phyloP scores from a whole-genome alignment of 352 stramenopile species.

The Thalassiosira exigua region DNA sequence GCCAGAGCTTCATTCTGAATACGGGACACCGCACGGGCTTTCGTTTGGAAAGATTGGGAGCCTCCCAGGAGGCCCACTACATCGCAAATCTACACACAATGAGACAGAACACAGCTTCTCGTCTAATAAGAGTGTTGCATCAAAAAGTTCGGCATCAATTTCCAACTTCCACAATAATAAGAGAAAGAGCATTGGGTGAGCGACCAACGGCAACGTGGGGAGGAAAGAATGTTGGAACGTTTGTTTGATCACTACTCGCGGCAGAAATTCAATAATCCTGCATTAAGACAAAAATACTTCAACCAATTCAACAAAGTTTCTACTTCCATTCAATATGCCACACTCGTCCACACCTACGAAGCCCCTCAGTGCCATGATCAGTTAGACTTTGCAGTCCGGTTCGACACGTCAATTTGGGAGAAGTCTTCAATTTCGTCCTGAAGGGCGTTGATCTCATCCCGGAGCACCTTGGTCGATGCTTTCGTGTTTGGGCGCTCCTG shows the following conservation, averaged over 20 bases:
- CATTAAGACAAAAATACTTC: no score
- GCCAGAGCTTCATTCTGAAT: no score
- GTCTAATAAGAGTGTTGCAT: constrained; percentile 15
- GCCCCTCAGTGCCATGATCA: no score
- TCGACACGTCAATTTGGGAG: constrained; percentile 52
- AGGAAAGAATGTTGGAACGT: not conserved
- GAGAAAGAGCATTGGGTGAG: constrained; percentile 24
- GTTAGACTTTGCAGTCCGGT: no score
- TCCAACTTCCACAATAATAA: constrained; percentile 17
- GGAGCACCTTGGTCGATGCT: constrained; percentile 65
- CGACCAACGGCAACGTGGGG: not conserved
- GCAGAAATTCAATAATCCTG: no score
- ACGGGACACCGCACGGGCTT: constrained; percentile 11
- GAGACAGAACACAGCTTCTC: not conserved
- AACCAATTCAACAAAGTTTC: no score
- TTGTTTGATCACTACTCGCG: no score
- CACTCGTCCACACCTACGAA: no score
- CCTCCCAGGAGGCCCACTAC: constrained; percentile 9
- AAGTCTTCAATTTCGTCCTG: constrained; percentile 64
- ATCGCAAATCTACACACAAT: not conserved
- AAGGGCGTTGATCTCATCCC: constrained; percentile 67
- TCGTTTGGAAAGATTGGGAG: constrained; percentile 35
- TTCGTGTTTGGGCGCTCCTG: constrained; percentile 66
- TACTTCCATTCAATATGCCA: no score
- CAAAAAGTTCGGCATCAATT: constrained; percentile 20